phyloP scores from a whole-genome alignment of 2,329 filamentous ascomycete species.

The Sporothrix mexicana region DNA sequence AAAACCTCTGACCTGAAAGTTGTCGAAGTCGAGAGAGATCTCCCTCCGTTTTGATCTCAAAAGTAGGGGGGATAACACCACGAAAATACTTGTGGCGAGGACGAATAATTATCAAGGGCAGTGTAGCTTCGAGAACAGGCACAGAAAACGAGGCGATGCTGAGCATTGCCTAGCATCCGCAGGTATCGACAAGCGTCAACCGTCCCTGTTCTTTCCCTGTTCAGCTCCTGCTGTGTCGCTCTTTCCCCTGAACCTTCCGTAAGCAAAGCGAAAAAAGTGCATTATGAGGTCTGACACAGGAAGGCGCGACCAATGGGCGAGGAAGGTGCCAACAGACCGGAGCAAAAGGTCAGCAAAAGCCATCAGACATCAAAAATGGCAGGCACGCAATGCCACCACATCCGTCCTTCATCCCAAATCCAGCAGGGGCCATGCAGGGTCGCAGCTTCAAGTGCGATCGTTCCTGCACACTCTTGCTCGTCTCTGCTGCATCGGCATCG shows the following conservation, averaged over 20 bases:
- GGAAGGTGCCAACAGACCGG: neutral
- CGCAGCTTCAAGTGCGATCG: constrained; percentile 2
- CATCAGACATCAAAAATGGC: no score
- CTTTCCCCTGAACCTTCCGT: constrained; percentile 2
- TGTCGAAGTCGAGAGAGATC: no score
- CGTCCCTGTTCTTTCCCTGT: no score
- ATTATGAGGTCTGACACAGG: neutral
- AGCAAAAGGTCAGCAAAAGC: neutral
- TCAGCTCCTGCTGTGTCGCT: neutral
- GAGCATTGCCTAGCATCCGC: neutral
- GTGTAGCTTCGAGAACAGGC: neutral
- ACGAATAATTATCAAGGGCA: no score
- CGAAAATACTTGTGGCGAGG: no score
- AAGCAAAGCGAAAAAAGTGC: neutral
- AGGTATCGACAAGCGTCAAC: neutral
- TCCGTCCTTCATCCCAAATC: constrained; percentile 12
- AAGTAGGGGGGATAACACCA: no score
- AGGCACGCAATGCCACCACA: neutral
- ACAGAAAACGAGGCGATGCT: constrained; percentile 2
- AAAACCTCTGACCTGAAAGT: no score
- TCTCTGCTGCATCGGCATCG: constrained; percentile 8
- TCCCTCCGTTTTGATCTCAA: no score
- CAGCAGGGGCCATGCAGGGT: constrained; percentile 4
- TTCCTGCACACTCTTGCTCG: constrained; percentile 8
- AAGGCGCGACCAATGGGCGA: neutral